These are phyloP conservation scores for Erodium texanum DNA, from an alignment of 441 rosid genomes.

Conservation along the genomic window DNA sequence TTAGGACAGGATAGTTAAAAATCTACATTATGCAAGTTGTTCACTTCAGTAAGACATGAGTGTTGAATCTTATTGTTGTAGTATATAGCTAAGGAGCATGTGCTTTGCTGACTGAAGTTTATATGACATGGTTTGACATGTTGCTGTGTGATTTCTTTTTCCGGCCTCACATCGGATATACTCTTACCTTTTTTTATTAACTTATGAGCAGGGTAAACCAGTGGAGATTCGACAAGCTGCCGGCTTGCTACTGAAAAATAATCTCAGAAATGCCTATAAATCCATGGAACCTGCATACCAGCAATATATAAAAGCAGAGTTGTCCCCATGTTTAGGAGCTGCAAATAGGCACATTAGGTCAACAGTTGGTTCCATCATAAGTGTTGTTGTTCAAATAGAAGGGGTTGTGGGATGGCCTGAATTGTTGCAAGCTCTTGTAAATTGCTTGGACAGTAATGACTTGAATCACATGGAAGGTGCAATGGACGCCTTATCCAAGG, in stretches of 20 bases:
- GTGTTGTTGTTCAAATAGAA: conserved; percentile 71
- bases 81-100: not conserved
- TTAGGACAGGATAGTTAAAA: not conserved
- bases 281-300: conserved; percentile 54
- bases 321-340: conserved; percentile 87
- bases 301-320: conserved; percentile 73
- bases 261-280: conserved; percentile 65
- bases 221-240: conserved; percentile 96
- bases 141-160: not conserved
- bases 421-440: conserved; percentile 74
- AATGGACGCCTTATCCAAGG: conserved; percentile 99
- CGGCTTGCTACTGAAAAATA: conserved; percentile 86
- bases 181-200: not conserved
- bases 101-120: not conserved
- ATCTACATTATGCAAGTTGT: not conserved
- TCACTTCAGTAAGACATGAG: not conserved
- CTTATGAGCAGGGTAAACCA: conserved; percentile 55
- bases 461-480: conserved; percentile 96
- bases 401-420: conserved; percentile 87
- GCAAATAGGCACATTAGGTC: conserved; percentile 78
- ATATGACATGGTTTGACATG: not conserved
- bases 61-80: not conserved
- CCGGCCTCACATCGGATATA: not conserved
- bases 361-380: conserved; percentile 82
- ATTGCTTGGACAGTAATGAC: conserved; percentile 86